Evolutionary conservation across 2,329 filamentous ascomycete genomes (phyloP), one percentile per base, ranked within the genome.

Genomic region (Colletotrichum chlorophyti): DNA sequence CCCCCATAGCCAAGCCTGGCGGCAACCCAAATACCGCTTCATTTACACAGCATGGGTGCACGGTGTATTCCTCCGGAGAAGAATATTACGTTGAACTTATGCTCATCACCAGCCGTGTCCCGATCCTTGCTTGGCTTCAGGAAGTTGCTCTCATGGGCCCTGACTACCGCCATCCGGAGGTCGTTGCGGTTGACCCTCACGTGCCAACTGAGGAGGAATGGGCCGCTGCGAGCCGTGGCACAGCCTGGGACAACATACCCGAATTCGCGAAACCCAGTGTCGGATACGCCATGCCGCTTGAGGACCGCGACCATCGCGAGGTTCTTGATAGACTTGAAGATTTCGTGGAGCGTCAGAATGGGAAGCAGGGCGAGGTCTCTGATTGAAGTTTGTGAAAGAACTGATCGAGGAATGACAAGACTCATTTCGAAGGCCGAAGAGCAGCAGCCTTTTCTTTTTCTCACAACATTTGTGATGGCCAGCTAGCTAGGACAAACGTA

Each of bases 21-120:
- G 81, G 82, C 9, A 84, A 83, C 64, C 68, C 72, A 0, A 64
- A 70, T 12, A 72, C 74, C 3, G 54, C 62, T 2, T 64, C 68
- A 32, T 75, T 79, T 66, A 76, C 77, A 0, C 64, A 71, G 10
- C 76, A 83, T 38, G 88, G 89, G 5, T 89, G 85, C 63, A 89
- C 89, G 5, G 82, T 86, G 61, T 89, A 89, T 71, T 88, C 88
- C n/a, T 83, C 87, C 2, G 88, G 88, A 4, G 85, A 90, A 61
- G 65, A 73, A 1, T 68, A 78, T 29, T 78, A 85, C 66, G 75
- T 75, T 7, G 91, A 96, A 70, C 76, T 78, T 32, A 81, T 91
- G 60, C 79, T 93, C 49, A 76, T 88, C 11, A 70, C 69, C 10
- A 81, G 83, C 0, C 81, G 84, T 62, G 65, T 69, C 11, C 70